A percentile compares a stretch with the other conserved stretches of the same genome.
Conservation (phyloP, 805 yeast genomes). For the Nakazawaea populi region DNA sequence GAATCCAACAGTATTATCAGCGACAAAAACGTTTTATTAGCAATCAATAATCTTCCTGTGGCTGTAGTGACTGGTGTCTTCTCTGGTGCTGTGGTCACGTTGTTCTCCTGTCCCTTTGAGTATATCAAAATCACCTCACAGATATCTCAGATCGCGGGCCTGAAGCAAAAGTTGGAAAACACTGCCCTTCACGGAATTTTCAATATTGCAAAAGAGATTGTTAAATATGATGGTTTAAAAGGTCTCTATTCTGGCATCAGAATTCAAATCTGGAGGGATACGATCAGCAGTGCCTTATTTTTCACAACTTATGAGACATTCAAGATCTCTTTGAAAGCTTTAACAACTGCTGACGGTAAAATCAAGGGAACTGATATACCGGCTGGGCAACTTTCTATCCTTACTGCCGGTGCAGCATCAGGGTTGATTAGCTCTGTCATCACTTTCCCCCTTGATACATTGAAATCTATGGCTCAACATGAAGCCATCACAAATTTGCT, state of each 20-base stretch:
- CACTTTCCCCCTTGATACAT: conserved; percentile 77
- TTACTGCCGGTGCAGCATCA: conserved; percentile 72
- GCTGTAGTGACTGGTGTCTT: conserved; percentile 52
- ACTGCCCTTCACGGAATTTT: conserved; percentile 25
- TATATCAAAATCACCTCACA: conserved; percentile 79
- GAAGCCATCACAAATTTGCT: conserved; percentile 68
- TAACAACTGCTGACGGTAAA: conserved; percentile 12
- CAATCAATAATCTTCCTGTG: conserved; percentile 36
- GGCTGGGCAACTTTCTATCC: conserved; percentile 38
- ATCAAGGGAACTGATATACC: conserved; percentile 19
- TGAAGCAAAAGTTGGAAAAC: conserved; percentile 13
- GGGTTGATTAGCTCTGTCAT: conserved; percentile 72
- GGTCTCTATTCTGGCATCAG: conserved; percentile 73
- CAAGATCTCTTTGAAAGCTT: conserved; percentile 41
- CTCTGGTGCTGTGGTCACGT: conserved; percentile 60
- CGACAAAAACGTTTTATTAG: conserved; percentile 2
- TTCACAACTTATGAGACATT: conserved; percentile 71
- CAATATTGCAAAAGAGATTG: conserved; percentile 45
- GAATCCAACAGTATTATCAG: neutral
- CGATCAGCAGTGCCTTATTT: conserved; percentile 66
- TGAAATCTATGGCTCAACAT: conserved; percentile 69
- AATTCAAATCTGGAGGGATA: conserved; percentile 65
- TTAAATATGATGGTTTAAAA: conserved; percentile 49
- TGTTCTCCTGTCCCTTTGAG: conserved; percentile 80
- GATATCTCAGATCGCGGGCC: conserved; percentile 45